Evolutionary conservation across 2,329 filamentous ascomycete species (phyloP).

Genomic region (Fusarium pseudonygamai): DNA sequence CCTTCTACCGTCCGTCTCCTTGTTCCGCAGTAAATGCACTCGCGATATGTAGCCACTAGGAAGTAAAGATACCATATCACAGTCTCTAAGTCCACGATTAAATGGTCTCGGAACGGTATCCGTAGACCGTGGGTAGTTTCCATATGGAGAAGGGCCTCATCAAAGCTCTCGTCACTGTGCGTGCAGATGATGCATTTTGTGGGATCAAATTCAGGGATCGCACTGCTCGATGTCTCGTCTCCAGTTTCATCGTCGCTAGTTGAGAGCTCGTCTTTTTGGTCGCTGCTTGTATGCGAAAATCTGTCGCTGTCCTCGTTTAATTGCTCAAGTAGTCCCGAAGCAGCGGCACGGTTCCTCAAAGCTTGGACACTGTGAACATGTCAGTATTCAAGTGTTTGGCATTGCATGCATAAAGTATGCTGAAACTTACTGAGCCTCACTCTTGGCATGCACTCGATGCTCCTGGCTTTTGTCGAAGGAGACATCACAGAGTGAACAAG

Average conservation of each 20-base stretch:
- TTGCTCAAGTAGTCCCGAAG: not conserved
- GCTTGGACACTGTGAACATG: not conserved
- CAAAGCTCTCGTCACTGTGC: conserved; percentile 41
- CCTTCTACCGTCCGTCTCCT: conserved; percentile 54
- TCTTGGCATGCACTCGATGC: conserved; percentile 18
- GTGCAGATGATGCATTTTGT: conserved; percentile 57
- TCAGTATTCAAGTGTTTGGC: not conserved
- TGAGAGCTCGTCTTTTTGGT: not conserved
- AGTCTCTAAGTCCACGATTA: conserved; percentile 58
- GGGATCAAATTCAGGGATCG: conserved; percentile 35
- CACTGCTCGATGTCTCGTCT: not conserved
- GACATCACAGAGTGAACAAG: conserved; percentile 7
- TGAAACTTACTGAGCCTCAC: conserved; percentile 1
- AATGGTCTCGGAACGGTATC: conserved; percentile 50
- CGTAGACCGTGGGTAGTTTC: conserved; percentile 57
- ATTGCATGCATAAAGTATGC: fast-evolving
- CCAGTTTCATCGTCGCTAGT: not conserved
- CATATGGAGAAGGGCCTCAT: conserved; percentile 59
- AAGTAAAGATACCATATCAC: conserved; percentile 59
- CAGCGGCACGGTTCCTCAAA: not conserved
- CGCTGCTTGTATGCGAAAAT: not conserved
- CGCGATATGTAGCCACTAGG: conserved; percentile 57
- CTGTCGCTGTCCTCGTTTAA: not conserved
- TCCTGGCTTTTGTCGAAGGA: conserved; percentile 7
- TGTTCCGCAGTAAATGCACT: conserved; percentile 62